Evolutionary conservation across 2,329 filamentous ascomycete species (phyloP).

Genomic region (Proliferodiscus dingleyae): DNA sequence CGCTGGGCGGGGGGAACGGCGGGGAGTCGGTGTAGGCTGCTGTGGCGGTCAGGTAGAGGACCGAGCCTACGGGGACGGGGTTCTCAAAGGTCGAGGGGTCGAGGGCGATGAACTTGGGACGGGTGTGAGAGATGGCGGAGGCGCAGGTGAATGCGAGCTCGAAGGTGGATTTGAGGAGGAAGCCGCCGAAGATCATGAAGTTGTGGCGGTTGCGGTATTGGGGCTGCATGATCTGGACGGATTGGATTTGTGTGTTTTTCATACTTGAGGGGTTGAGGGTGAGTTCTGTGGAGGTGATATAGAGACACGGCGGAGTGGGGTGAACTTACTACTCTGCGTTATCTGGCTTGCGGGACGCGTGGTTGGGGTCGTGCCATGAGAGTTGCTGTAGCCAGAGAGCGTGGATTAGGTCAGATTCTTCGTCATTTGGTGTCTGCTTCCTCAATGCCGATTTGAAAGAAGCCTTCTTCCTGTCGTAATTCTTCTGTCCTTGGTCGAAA

Average conservation of each 20-base stretch:
- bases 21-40: conserved; percentile 63
- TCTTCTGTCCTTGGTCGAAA: conserved; percentile 58
- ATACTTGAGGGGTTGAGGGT: conserved; percentile 42
- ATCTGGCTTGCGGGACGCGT: conserved; percentile 46
- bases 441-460: conserved; percentile 53
- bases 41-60: conserved; percentile 63
- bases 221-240: conserved; percentile 70
- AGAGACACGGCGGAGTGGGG: background rate
- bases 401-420: conserved; percentile 66
- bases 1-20: conserved; percentile 29
- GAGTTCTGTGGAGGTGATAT: background rate
- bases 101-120: conserved; percentile 64
- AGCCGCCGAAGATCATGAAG: conserved; percentile 73
- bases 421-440: conserved; percentile 62
- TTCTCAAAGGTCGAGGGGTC: conserved; percentile 69
- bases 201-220: conserved; percentile 65
- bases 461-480: conserved; percentile 61
- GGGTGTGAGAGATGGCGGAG: conserved; percentile 59
- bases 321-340: conserved; percentile 38
- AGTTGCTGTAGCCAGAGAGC: conserved; percentile 64
- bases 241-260: conserved; percentile 56
- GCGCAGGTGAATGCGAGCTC: conserved; percentile 70
- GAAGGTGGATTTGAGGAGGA: conserved; percentile 65
- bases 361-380: conserved; percentile 56
- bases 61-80: conserved; percentile 65